Conservation (phyloP, 2,329 filamentous ascomycete species). For the Parafenestella ontariensis region DNA sequence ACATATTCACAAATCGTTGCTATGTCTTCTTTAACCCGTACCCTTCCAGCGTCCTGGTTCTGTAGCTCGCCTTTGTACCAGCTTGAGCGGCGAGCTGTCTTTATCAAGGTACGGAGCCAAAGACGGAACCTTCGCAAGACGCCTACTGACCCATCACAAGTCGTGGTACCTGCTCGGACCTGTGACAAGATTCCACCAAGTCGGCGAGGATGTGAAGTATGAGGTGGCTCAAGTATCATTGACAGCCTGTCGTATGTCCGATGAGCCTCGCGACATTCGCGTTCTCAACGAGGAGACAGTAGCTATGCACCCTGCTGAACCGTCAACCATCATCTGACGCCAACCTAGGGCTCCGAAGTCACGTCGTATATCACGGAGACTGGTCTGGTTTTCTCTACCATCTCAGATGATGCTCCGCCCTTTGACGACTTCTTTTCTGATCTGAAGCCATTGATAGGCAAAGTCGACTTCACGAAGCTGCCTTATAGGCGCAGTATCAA, state of each 20-base stretch:
- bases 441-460: constrained; percentile 56
- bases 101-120: constrained; percentile 51
- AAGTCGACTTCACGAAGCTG: constrained; percentile 62
- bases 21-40: constrained; percentile 43
- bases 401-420: constrained; percentile 56
- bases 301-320: constrained; percentile 4
- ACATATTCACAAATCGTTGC: neutral
- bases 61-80: constrained; percentile 58
- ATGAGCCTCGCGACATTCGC: constrained; percentile 47
- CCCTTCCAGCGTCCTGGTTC: constrained; percentile 63
- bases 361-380: constrained; percentile 56
- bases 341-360: constrained; percentile 41
- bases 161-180: constrained; percentile 63
- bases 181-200: constrained; percentile 56
- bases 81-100: constrained; percentile 58
- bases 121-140: neutral
- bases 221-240: constrained; percentile 59
- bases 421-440: constrained; percentile 64
- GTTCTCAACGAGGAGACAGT: constrained; percentile 48
- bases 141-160: constrained; percentile 31
- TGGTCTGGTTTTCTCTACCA: constrained; percentile 61
- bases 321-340: neutral
- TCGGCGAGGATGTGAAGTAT: constrained; percentile 54
- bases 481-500: constrained; percentile 61
- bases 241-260: constrained; percentile 47